Evolutionary conservation across 2,329 filamentous ascomycete species (phyloP), one percentile per base, ranked within the genome.

Genomic region (Aspergillus nomiae): DNA sequence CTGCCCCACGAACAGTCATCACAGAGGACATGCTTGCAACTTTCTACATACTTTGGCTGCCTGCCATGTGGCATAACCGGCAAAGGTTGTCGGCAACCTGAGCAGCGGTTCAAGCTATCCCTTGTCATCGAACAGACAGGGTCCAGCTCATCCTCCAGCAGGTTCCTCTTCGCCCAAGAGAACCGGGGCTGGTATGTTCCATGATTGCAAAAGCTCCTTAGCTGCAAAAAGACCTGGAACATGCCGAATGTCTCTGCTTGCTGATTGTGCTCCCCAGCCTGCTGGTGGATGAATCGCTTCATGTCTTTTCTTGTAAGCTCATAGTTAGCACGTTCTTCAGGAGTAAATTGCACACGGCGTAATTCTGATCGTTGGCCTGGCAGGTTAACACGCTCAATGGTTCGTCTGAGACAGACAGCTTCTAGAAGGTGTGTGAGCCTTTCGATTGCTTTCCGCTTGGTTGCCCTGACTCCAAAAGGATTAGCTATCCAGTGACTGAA

Each of bases 151-250:
- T 63, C 57, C 11, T 50, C 51, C 2, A 63, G 43, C 43, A 59
- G 28, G 45, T 60, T 56, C 1, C 51, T 51, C 24, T 56, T 59
- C 21, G 61, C 43, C 61, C 56, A 60, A 4, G 56, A 50, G n/a
- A 59, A 59, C n/a, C 38, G 24, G 12, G 56, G 56, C 21, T 60
- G 56, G 26, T 56, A 63, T 8, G 61, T 63, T 4, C 61, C 60
- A 34, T 54, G 60, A 14, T 62, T 62, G 16, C 60, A 62, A 26
- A 62, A 56, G 55, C 54, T 62, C 4, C 60, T 50, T 21, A 62
- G 36, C 48, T 62, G 60, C 10, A 55, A 48, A 21, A 46, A 58
- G 0, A 77, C 70, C 54, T 84, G 82, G 60, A 85, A 84, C 32
- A 83, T 74, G 0, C 80, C 77, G 16, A 83, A 80, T 16, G 75